Evolutionary conservation across 108 stramenopile genomes (phyloP), one percentile per base, ranked within the genome.

Genomic region (Cyclostephanos invisitatus): DNA sequence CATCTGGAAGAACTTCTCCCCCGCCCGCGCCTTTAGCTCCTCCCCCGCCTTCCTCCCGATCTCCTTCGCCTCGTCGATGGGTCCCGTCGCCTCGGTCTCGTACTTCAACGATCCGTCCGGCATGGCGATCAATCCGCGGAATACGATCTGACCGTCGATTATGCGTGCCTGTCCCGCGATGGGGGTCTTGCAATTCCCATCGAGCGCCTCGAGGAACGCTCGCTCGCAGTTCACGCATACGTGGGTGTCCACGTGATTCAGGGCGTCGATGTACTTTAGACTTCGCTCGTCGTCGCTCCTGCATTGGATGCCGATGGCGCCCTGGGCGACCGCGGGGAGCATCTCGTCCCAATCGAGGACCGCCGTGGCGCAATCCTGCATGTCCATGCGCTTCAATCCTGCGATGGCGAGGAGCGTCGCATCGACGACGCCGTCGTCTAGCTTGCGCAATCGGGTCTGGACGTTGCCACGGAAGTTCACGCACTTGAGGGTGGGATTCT

Each of bases 181-280:
- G 63, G 99, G 98, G 7, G 98, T 98, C 84, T 98, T 97, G 81
- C 99, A 99, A 85, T 99, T 99, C 55, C 99, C 99, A 73, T 99
- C 98, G 62, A 99, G 77, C 12, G 95, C 96, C 24, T 90, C 95
- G 63, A 99, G 87, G 75, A 99, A 99, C 47, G 97, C 94, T 53
- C 99, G 95, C 84, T 99, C 99, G 72, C 98, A 98, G 80, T 96
- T 91, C 55, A 99, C 98, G 63, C 97, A 95, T 0, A 94, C 83
- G 68, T 96, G 91, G 0, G 98, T 98, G 28, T 95, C 92, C 46
- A 84, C 67, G 79, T 97, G 86, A 62, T 97, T 97, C 72, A 98
- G 74, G n/a, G 90, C 96, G 7, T 79, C 87, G 63, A 98, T 90
- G 74, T 98, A 97, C 61, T 90, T 91, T 71, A 97, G 83, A 50